Conservation (phyloP, 805 yeast genomes). For the Teunomyces stri region DNA sequence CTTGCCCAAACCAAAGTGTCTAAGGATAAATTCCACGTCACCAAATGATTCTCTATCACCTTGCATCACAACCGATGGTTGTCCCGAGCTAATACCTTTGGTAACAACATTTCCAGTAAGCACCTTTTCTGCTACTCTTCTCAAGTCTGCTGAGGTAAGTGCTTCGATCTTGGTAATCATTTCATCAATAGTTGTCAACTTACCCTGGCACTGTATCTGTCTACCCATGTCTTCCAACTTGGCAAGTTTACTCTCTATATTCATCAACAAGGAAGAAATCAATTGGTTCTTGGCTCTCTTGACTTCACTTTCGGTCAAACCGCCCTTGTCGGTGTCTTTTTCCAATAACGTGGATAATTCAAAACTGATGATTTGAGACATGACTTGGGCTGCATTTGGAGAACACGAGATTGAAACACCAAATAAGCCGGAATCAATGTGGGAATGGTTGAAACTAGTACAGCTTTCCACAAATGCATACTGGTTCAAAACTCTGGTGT, state of each 20-base stretch:
- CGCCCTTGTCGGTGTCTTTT: conserved; percentile 43
- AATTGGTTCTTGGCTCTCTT: conserved; percentile 90
- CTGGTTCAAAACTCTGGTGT: conserved; percentile 86
- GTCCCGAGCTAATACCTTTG: conserved; percentile 46
- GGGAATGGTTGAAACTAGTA: conserved; percentile 83
- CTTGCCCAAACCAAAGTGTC: conserved; percentile 71
- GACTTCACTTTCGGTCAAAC: conserved; percentile 70
- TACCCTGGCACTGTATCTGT: conserved; percentile 83
- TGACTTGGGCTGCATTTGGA: conserved; percentile 81
- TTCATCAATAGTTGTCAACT: conserved; percentile 69
- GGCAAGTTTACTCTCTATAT: conserved; percentile 89
- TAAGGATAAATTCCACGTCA: conserved; percentile 66
- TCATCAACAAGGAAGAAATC: conserved; percentile 84
- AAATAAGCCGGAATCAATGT: conserved; percentile 85
- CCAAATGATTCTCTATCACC: conserved; percentile 86
- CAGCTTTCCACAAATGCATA: conserved; percentile 90
- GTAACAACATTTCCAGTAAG: conserved; percentile 64
- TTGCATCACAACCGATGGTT: conserved; percentile 86
- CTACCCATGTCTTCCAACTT: conserved; percentile 94
- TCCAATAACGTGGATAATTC: conserved; percentile 38
- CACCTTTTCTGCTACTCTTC: conserved; percentile 69
- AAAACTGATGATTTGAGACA: conserved; percentile 70
- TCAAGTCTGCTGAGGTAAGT: conserved; percentile 66
- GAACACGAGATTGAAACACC: conserved; percentile 84
- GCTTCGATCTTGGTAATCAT: conserved; percentile 76